Percentiles rank a stretch among this genome's conserved stretches.
Conservation (phyloP, 2,329 filamentous ascomycete genomes). For the Cladosporium austrohemisphaericum region DNA sequence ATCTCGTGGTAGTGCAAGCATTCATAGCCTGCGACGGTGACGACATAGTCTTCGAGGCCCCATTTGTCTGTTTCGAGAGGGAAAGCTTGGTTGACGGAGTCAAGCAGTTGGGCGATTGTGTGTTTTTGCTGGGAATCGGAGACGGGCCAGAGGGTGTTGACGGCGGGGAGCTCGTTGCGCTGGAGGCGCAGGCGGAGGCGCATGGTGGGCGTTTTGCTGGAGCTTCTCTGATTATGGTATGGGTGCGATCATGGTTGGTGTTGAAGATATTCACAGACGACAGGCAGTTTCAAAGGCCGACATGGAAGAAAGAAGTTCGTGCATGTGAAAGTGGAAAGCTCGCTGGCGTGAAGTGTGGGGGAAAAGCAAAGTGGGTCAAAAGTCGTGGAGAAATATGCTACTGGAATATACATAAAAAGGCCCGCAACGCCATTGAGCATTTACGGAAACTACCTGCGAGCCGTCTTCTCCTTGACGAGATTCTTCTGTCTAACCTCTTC, state of each 20-base stretch:
- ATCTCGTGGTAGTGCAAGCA: conserved; percentile 81
- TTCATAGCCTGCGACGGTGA: conserved; percentile 76
- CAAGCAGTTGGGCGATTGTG: conserved; percentile 72
- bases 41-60: conserved; percentile 85
- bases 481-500: conserved; percentile 44
- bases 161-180: conserved; percentile 69
- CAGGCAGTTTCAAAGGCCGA: not conserved
- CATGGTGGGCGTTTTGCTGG: conserved; percentile 42
- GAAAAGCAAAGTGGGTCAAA: conserved; percentile 3
- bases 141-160: conserved; percentile 68
- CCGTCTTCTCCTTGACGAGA: conserved; percentile 19
- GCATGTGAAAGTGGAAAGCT: conserved; percentile 3
- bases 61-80: conserved; percentile 78
- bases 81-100: conserved; percentile 72
- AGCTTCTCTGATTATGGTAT: not conserved
- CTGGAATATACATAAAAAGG: conserved; percentile 8
- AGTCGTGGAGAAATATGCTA: conserved; percentile 7
- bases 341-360: conserved; percentile 4
- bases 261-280: no score
- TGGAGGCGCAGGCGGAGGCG: conserved; percentile 71
- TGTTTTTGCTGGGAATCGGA: conserved; percentile 32
- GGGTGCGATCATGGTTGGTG: no score
- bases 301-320: no score
- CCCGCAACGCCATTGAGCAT: not conserved
- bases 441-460: conserved; percentile 3